These are phyloP conservation scores for Pseudozyma thailandica DNA, from an alignment of 1,284 basidiomycete species.

Conservation along the genomic window DNA sequence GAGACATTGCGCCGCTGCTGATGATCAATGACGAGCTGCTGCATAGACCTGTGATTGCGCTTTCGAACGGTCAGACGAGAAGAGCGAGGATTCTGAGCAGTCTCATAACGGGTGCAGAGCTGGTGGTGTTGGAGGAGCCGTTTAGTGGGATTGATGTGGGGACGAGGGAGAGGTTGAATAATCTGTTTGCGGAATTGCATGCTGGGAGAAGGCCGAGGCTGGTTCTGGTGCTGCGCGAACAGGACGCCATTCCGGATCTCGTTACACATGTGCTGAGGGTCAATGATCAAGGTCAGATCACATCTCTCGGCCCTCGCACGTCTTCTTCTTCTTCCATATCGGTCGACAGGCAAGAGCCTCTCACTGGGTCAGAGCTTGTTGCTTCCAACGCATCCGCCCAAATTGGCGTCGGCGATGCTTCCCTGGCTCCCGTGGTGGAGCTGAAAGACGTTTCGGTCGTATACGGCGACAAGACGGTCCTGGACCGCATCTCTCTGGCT, in stretches of 20 bases:
- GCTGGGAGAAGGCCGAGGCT: constrained; percentile 71
- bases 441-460: constrained; percentile 78
- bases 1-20: constrained; percentile 48
- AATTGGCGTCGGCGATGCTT: constrained; percentile 28
- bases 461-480: constrained; percentile 76
- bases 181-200: constrained; percentile 74
- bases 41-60: constrained; percentile 70
- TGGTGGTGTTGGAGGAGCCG: constrained; percentile 66
- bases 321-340: neutral
- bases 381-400: constrained; percentile 6
- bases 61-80: constrained; percentile 92
- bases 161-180: constrained; percentile 28
- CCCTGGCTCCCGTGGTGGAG: constrained; percentile 72
- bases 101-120: constrained; percentile 76
- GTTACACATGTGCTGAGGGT: constrained; percentile 80
- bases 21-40: constrained; percentile 53
- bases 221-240: constrained; percentile 81
- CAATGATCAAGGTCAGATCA: constrained; percentile 70
- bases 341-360: neutral
- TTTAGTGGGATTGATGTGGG: constrained; percentile 51
- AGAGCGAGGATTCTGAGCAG: constrained; percentile 85
- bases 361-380: constrained; percentile 24
- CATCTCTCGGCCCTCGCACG: constrained; percentile 68
- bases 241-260: constrained; percentile 84
- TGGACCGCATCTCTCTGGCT: constrained; percentile 50